A percentile compares a stretch with the other conserved stretches of the same genome.
Conservation (phyloP, 176 grass and related monocot species). For the Oryza glumipatula region DNA sequence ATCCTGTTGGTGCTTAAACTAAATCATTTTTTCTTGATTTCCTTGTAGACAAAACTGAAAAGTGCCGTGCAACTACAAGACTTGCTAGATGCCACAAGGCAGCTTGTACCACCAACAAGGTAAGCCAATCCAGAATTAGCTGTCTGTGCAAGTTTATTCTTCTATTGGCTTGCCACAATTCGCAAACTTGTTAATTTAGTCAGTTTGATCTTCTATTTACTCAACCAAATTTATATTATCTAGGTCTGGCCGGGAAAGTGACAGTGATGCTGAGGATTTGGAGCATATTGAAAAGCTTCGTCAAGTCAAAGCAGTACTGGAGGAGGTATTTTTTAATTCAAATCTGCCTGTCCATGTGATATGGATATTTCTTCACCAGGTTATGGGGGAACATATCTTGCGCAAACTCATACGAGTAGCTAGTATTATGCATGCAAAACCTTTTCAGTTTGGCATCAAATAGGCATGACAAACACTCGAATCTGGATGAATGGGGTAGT, state of each 20-base stretch:
- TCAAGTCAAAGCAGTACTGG: conserved; percentile 99
- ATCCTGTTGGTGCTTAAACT: conserved; percentile 21
- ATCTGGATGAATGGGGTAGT: conserved; percentile 5
- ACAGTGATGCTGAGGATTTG: conserved; percentile 93
- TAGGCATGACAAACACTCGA: not conserved
- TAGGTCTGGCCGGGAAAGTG: conserved; percentile 94
- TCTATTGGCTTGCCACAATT: not conserved
- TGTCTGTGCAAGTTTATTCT: conserved; percentile 6
- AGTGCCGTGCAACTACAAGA: conserved; percentile 98
- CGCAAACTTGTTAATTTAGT: not conserved
- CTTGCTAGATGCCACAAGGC: conserved; percentile 95
- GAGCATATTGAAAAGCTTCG: conserved; percentile 98
- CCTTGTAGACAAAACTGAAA: conserved; percentile 95
- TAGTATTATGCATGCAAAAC: conserved; percentile 17
- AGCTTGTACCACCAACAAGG: conserved; percentile 92
- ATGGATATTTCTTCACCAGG: conserved; percentile 13
- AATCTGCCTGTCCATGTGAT: conserved; percentile 5
- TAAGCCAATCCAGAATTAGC: conserved; percentile 50
- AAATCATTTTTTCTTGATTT: conserved; percentile 35
- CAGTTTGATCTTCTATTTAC: conserved; percentile 19
- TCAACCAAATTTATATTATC: conserved; percentile 19
- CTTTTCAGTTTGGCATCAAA: conserved; percentile 20
- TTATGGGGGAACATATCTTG: not conserved
- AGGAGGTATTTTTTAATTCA: conserved; percentile 66
- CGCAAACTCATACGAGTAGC: not conserved